phyloP scores from a whole-genome alignment of 768 basidiomycete genomes.

The Floccularia luteovirens region DNA sequence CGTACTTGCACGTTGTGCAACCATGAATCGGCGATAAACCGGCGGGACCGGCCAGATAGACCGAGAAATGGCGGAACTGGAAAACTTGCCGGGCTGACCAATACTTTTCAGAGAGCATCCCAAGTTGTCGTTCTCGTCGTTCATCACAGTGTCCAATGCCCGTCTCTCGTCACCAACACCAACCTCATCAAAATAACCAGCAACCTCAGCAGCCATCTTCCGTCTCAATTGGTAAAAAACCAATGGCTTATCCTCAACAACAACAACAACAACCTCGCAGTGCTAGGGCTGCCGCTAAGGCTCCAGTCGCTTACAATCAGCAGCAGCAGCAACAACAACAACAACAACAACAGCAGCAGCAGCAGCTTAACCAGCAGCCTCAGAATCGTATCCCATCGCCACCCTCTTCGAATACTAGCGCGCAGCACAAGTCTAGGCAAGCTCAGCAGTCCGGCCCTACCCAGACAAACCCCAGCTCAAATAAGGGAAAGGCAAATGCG shows the following conservation, averaged over 20 bases:
- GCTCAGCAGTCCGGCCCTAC: slow-evolving; percentile 21
- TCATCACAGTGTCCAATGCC: slow-evolving; percentile 20
- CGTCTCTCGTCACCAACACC: slow-evolving; percentile 24
- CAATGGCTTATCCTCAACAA: slow-evolving; percentile 66
- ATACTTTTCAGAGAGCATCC: slow-evolving; percentile 26
- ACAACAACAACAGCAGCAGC: slow-evolving; percentile 20
- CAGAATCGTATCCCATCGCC: slow-evolving; percentile 40
- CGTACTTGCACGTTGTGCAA: too few species aligned
- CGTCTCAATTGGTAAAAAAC: slow-evolving; percentile 87
- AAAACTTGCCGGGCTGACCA: slow-evolving; percentile 26
- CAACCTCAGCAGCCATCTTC: slow-evolving; percentile 56
- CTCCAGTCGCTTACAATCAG: not conserved
- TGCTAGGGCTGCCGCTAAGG: not conserved
- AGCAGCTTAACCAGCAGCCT: slow-evolving; percentile 30
- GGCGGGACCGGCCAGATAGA: too few species aligned
- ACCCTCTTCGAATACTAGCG: slow-evolving; percentile 34
- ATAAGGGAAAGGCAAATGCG: slow-evolving; percentile 36
- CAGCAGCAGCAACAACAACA: slow-evolving; percentile 21
- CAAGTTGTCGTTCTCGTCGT: slow-evolving; percentile 21
- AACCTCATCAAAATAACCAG: too few species aligned
- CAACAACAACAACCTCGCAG: slow-evolving; percentile 14
- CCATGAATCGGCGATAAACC: too few species aligned
- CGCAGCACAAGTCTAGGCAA: slow-evolving; percentile 13
- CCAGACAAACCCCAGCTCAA: slow-evolving; percentile 17
- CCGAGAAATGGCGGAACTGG: slow-evolving; percentile 2